Conservation (phyloP, 805 yeast species). For the Candida insectorum region DNA sequence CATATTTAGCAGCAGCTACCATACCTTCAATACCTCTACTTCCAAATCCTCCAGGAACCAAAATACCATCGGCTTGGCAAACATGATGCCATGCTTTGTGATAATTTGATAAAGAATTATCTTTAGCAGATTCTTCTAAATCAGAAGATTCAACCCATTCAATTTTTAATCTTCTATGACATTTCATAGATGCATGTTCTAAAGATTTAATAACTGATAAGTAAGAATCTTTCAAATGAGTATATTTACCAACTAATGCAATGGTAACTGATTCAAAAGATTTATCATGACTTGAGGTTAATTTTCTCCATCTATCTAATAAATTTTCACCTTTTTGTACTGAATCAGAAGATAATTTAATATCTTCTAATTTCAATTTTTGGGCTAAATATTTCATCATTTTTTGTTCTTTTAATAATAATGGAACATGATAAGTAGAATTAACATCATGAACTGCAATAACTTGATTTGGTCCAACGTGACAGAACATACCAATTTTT, state of each 20-base stretch:
- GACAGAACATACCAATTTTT: conserved; percentile 98
- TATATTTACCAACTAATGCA: conserved; percentile 97
- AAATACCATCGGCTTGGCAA: conserved; percentile 91
- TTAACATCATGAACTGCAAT: conserved; percentile 95
- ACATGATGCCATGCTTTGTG: conserved; percentile 95
- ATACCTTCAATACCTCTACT: conserved; percentile 97
- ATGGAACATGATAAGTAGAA: conserved; percentile 96
- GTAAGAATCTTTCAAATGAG: conserved; percentile 91
- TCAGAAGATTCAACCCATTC: conserved; percentile 96
- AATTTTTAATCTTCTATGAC: conserved; percentile 79
- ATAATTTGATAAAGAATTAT: conserved; percentile 65
- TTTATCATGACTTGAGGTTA: conserved; percentile 78
- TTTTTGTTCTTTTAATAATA: conserved; percentile 82
- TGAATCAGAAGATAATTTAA: conserved; percentile 43
- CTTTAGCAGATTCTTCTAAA: conserved; percentile 71
- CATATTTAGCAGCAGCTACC: conserved; percentile 96
- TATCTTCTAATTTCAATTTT: conserved; percentile 58
- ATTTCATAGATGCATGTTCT: conserved; percentile 92
- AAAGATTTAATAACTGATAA: conserved; percentile 91
- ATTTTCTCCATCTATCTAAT: conserved; percentile 71
- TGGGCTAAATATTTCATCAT: conserved; percentile 68
- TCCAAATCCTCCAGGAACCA: conserved; percentile 99
- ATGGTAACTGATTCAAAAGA: conserved; percentile 85
- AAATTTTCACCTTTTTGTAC: conserved; percentile 62
- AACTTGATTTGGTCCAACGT: conserved; percentile 97